Evolutionary conservation across 2,329 filamentous ascomycete genomes (phyloP), one percentile per base, ranked within the genome.

Genomic region (Rutstroemia sp.): DNA sequence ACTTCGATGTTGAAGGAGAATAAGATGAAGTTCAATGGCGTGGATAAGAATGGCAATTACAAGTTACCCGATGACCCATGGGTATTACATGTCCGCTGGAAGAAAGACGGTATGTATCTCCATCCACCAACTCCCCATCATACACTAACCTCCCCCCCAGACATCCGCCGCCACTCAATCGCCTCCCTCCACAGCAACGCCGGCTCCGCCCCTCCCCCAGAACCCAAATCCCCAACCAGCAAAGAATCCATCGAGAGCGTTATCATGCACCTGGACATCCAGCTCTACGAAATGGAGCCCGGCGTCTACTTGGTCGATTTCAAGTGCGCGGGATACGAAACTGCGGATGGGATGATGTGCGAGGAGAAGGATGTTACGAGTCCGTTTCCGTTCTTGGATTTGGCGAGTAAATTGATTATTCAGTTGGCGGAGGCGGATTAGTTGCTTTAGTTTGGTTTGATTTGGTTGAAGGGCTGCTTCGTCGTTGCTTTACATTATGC

Each of bases 301-400:
- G 87, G 89, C 55, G 92, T 94, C 63, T 97, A 92, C 72, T 86
- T 99, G 60, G 94, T 99, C 49, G 94, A 99, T 71, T 99, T 99
- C 78, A 97, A 96, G 71, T 97, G 92, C 71, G 92, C 94, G 14
- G 94, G 94, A 19, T 99, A 99, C 73, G 94, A 99, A 74, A 89
- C 80, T 48, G 68, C 76, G 12, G 78, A 94, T 55, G 86, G 92
- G 49, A 83, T 86, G 62, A 75, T 87, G 51, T 75, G 91, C 51
- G 90, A 94, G 66, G 91, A 96, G 74, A 97, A 97, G 79, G 88
- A 95, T 67, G 90, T 96, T 61, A 92, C 90, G 46, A 95, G 89
- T 69, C 91, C 94, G 27, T 97, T 96, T 72, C 92, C 94, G 4
- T 97, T 96, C 74, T 78, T 97, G 67, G 92, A 97, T 73, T 87